Base-by-base conservation (phyloP, 257 asterid genomes). In the Linderniella brevidens region DNA sequence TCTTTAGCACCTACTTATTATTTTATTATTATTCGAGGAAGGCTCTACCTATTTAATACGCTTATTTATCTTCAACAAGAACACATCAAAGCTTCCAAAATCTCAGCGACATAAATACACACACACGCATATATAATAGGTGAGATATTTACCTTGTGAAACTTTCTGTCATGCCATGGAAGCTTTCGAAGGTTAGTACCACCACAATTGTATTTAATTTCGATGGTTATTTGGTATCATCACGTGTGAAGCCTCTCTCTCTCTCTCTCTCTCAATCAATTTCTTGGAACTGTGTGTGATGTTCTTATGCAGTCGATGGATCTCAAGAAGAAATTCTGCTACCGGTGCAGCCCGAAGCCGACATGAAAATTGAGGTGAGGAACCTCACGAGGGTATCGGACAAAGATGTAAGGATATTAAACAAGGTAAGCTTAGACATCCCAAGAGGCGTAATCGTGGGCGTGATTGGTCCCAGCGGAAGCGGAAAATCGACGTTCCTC, bases 351-450 rank as follows among this genome's bases (percentile, higher is more conserved):
- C 19, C 41, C 46, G 65, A 55, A 48, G 67, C 57, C 29, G 75
- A 25, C 9, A 63, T 59, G 15, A 74, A 72, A 53, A 68, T 83
- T 8, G 75, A 73, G 75, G 77, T 83, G 25, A 72, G 83, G 60
- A 61, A 63, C 20, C 69, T 79, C 49, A 61, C 63, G 0, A 79
- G 59, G 60, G 49, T 58, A 8, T 62, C 83, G 1, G 73, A 74
- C 29, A 66, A 72, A 58, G 78, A 71, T 49, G 71, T 55, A 15
- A 60, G 52, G 10, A 64, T 83, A 49, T 59, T 79, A 63, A 73
- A 50, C 53, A 75, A 25, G 6, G 32, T 25, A 6, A 25, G 32
- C 32, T 25, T 25, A 25, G 32, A 25, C 32, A 25, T 25, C 32
- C 32, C 32, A 3, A 25, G 6, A 25, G 32, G 32, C 32, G 32